A percentile compares a stretch with the other conserved stretches of the same genome.
phyloP scores from a whole-genome alignment of 2,329 filamentous ascomycete genomes.

The Microcyclosporella mali region DNA sequence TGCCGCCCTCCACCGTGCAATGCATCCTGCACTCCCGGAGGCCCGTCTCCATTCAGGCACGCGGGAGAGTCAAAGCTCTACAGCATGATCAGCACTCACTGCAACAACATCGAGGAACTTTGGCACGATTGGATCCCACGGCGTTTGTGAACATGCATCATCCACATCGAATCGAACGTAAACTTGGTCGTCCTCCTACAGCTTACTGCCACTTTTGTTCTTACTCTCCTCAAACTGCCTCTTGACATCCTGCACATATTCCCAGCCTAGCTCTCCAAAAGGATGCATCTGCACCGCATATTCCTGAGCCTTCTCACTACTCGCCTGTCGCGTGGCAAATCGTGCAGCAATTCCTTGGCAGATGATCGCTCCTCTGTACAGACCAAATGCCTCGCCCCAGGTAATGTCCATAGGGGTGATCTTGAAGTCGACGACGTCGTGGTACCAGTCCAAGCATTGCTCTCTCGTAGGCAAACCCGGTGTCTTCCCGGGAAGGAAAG shows the following conservation, averaged over 20 bases:
- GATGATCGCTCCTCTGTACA: slow-evolving; percentile 55
- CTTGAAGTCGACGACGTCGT: slow-evolving; percentile 64
- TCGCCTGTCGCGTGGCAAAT: slow-evolving; percentile 79
- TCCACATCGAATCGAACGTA: no score
- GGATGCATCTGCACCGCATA: slow-evolving; percentile 65
- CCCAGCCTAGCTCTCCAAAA: slow-evolving; percentile 74
- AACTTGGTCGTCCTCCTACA: no score
- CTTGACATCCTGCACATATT: slow-evolving; percentile 51
- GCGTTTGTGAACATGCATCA: no score
- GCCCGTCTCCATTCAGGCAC: no score
- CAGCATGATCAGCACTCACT: no score
- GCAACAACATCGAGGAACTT: no score
- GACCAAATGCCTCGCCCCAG: slow-evolving; percentile 60
- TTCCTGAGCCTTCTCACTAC: slow-evolving; percentile 70
- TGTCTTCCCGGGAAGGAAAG: slow-evolving; percentile 57
- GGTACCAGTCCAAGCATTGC: slow-evolving; percentile 61
- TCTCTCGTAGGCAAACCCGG: slow-evolving; percentile 60
- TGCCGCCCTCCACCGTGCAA: no score
- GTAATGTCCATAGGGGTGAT: slow-evolving; percentile 51
- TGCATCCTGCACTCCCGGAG: no score
- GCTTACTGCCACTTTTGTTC: no score
- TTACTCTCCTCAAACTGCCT: slow-evolving; percentile 28
- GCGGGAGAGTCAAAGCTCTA: no score
- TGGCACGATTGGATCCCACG: no score
- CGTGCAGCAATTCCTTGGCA: slow-evolving; percentile 90